Evolutionary conservation across 306 rosid genomes (phyloP).

Genomic region (Quercus ilex): DNA sequence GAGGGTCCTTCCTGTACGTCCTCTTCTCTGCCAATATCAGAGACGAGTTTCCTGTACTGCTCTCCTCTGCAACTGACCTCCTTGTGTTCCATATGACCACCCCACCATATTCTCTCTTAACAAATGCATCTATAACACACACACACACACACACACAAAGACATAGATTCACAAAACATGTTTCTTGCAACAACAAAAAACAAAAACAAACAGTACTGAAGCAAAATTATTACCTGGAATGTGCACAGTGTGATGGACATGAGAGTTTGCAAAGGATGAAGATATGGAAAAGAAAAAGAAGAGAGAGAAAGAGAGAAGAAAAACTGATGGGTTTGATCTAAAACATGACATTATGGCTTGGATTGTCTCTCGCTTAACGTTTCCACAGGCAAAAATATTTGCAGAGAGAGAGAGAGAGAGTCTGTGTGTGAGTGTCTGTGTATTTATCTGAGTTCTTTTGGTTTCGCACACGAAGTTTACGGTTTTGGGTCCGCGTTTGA

Average conservation of each 20-base stretch:
- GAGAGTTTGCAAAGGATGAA: constrained; percentile 16
- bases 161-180: too few relatives aligned
- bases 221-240: constrained; percentile 17
- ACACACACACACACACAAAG: neutral
- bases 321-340: constrained; percentile 12
- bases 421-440: accelerated
- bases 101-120: constrained; percentile 10
- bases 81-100: constrained; percentile 44
- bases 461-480: neutral
- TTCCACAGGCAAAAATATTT: constrained; percentile 19
- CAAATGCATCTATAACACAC: constrained; percentile 28
- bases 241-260: neutral
- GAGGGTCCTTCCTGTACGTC: constrained; percentile 55
- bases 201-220: neutral
- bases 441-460: neutral
- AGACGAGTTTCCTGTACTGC: constrained; percentile 28
- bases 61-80: constrained; percentile 40
- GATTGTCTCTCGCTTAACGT: constrained; percentile 16
- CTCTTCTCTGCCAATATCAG: constrained; percentile 53
- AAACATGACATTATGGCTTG: constrained; percentile 33
- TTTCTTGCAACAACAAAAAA: neutral
- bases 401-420: neutral
- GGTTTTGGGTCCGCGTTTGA: too few relatives aligned
- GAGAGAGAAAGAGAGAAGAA: constrained; percentile 14
- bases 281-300: constrained; percentile 17